Conservation (phyloP, 345 rosid genomes). For the Hypericum perforatum region DNA sequence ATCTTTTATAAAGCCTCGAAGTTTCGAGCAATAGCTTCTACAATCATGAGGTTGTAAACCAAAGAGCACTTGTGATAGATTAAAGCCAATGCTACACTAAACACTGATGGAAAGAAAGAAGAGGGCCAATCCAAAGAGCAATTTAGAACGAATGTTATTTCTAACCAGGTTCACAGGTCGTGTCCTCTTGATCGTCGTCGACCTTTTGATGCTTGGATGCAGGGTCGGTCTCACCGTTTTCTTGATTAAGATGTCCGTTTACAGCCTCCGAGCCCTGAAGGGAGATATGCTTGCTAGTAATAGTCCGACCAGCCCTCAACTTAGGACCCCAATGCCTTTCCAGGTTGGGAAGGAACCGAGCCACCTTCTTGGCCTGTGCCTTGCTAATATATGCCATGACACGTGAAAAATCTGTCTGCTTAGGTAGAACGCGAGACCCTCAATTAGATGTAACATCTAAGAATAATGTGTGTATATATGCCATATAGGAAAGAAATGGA, state of each 20-base stretch:
- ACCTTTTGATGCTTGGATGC: constrained; percentile 40
- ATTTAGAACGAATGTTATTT: too few relatives aligned
- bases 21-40: too few relatives aligned
- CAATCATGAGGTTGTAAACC: too few relatives aligned
- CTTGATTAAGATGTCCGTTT: constrained; percentile 52
- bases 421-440: constrained; percentile 1
- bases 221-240: constrained; percentile 27
- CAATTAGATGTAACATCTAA: too few relatives aligned
- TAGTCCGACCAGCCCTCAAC: constrained; percentile 86
- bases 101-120: too few relatives aligned
- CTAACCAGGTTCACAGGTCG: too few relatives aligned
- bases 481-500: background rate
- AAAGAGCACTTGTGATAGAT: too few relatives aligned
- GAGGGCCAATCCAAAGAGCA: too few relatives aligned
- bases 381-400: constrained; percentile 83
- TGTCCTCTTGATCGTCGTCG: constrained; percentile 13
- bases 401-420: constrained; percentile 85
- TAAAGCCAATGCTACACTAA: too few relatives aligned
- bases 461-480: background rate
- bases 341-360: constrained; percentile 89
- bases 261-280: constrained; percentile 87
- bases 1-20: too few relatives aligned
- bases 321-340: constrained; percentile 99
- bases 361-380: constrained; percentile 87
- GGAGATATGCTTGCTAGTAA: constrained; percentile 89